Conservation (phyloP, 495 filamentous ascomycete species). For the Aspergillus steynii region DNA sequence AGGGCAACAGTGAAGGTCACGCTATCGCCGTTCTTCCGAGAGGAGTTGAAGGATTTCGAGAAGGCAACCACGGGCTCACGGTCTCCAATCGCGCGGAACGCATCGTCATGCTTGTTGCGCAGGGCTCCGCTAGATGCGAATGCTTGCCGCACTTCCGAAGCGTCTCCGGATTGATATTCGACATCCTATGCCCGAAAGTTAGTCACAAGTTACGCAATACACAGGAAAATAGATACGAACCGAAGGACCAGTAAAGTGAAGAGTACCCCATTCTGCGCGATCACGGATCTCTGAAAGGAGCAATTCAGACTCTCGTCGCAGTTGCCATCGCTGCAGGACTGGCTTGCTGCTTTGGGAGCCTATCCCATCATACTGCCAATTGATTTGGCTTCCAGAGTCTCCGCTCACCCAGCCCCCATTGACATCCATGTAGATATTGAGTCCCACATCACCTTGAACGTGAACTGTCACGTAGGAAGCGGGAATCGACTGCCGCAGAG, state of each 20-base stretch:
- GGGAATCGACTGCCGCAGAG: constrained; percentile 85
- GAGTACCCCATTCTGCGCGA: constrained; percentile 83
- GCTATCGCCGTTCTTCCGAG: constrained; percentile 43
- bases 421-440: constrained; percentile 85
- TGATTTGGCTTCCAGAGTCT: constrained; percentile 63
- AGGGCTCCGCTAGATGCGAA: constrained; percentile 74
- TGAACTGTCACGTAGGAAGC: constrained; percentile 80
- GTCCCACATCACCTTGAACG: constrained; percentile 66
- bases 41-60: constrained; percentile 71
- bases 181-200: constrained; percentile 45
- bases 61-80: constrained; percentile 92
- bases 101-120: constrained; percentile 61
- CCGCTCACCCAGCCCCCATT: constrained; percentile 91
- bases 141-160: constrained; percentile 62
- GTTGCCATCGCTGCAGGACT: constrained; percentile 59
- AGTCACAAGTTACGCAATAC: constrained; percentile 8
- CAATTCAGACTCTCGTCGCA: constrained; percentile 64
- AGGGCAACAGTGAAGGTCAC: constrained; percentile 82
- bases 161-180: constrained; percentile 69
- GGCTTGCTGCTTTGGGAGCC: constrained; percentile 28
- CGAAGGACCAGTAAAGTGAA: constrained; percentile 74
- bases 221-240: constrained; percentile 32
- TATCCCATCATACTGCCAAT: constrained; percentile 61
- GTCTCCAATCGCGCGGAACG: constrained; percentile 73
- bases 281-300: constrained; percentile 74